phyloP scores from a whole-genome alignment of 371 early-diverging fungal genomes.

The Coelomomyces lativittatus region DNA sequence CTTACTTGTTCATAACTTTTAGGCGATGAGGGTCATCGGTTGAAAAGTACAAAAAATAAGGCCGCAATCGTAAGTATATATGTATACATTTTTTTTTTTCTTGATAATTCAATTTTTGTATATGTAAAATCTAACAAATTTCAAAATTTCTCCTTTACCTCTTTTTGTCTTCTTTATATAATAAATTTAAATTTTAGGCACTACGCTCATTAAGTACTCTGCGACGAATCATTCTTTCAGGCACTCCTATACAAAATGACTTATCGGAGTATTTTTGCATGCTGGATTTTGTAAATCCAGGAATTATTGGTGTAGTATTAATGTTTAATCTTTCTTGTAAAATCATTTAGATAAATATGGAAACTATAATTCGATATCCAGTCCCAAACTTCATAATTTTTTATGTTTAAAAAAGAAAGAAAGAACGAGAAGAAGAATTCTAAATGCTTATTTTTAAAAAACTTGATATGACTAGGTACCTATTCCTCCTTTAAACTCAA shows the following conservation, averaged over 20 bases:
- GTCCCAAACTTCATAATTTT: too few relatives aligned
- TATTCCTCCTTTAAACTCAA: conserved; percentile 5
- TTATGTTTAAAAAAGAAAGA: too few relatives aligned
- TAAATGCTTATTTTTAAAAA: too few relatives aligned
- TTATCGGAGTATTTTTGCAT: conserved; percentile 32
- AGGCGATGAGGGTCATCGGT: conserved; percentile 39
- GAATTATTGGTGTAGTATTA: conserved; percentile 17
- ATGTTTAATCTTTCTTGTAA: not conserved
- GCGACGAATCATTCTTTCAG: conserved; percentile 35
- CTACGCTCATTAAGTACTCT: conserved; percentile 15
- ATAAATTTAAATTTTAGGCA: too few relatives aligned
- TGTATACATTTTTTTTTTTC: not conserved
- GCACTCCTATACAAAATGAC: conserved; percentile 53
- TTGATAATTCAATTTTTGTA: not conserved
- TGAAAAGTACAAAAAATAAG: conserved; percentile 40
- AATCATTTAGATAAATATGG: too few relatives aligned
- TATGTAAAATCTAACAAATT: not conserved
- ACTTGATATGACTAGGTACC: too few relatives aligned
- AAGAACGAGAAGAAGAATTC: not conserved
- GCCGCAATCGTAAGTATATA: conserved; percentile 6
- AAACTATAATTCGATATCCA: too few relatives aligned
- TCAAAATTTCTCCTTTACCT: too few relatives aligned
- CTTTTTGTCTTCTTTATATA: too few relatives aligned
- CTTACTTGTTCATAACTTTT: too few relatives aligned
- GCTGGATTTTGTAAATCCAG: conserved; percentile 48